Conservation (phyloP, 352 stramenopile genomes). For the Phytophthora ramorum region DNA sequence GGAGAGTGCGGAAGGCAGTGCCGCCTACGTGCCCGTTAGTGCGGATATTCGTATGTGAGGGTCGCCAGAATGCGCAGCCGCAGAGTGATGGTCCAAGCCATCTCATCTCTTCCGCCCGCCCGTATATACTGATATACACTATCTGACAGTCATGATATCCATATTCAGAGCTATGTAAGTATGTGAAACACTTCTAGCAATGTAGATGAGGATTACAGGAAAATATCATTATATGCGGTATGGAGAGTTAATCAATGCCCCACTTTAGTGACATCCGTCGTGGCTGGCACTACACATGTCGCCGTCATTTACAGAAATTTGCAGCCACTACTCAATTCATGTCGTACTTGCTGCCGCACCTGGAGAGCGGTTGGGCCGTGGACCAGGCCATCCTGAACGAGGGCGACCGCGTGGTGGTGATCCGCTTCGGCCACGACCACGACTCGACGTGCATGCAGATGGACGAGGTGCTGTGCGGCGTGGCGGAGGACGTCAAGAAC, state of each 20-base stretch:
- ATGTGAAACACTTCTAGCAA: background rate
- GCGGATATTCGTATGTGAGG: constrained; percentile 28
- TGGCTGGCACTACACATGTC: constrained; percentile 1
- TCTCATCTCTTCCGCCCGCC: constrained; percentile 14
- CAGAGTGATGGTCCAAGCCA: constrained; percentile 33
- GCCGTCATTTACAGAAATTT: background rate
- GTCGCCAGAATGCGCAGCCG: constrained; percentile 7
- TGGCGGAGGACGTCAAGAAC: constrained; percentile 99
- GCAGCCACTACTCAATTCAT: constrained; percentile 52
- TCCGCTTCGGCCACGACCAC: constrained; percentile 98
- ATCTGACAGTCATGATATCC: background rate
- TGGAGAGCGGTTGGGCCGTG: constrained; percentile 97
- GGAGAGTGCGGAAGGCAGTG: background rate
- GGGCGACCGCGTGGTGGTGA: constrained; percentile 97
- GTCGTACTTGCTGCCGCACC: constrained; percentile 98
- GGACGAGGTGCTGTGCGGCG: constrained; percentile 95
- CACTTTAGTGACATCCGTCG: constrained; percentile 12
- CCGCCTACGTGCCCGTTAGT: background rate
- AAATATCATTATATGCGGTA: background rate
- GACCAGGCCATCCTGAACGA: constrained; percentile 99
- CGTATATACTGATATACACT: background rate
- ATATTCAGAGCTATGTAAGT: background rate
- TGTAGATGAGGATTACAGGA: background rate
- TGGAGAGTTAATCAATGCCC: background rate
- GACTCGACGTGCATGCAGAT: constrained; percentile 99